These are phyloP conservation scores for Neodidymelliopsis sp. DNA, from an alignment of 2,329 filamentous ascomycete species.

Conservation along the genomic window DNA sequence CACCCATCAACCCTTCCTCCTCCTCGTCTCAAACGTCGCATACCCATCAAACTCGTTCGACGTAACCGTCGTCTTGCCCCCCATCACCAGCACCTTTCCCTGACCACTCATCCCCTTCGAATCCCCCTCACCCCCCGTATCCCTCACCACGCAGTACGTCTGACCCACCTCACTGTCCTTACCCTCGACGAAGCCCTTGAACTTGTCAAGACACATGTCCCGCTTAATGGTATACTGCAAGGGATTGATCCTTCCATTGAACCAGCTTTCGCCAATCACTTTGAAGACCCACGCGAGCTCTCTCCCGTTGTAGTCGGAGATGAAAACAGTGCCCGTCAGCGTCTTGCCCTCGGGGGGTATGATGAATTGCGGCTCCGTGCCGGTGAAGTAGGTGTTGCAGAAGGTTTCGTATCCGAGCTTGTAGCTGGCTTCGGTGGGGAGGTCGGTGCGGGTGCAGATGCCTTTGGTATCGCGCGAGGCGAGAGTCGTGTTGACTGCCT, in stretches of 20 bases:
- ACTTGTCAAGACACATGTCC: background rate
- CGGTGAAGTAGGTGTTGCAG: background rate
- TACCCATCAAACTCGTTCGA: background rate
- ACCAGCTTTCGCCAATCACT: background rate
- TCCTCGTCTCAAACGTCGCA: conserved; percentile 1
- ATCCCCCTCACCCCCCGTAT: background rate
- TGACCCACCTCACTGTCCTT: background rate
- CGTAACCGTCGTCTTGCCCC: background rate
- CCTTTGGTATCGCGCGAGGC: background rate
- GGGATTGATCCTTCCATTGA: no score
- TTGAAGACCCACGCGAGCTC: background rate
- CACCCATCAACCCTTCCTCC: background rate
- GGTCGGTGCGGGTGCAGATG: conserved; percentile 2
- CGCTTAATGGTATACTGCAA: background rate
- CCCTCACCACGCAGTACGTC: background rate
- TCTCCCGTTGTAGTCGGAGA: background rate
- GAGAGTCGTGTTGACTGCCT: background rate
- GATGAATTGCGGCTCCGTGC: no score
- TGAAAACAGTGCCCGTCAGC: background rate
- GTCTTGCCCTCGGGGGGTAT: no score
- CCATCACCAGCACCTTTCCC: background rate
- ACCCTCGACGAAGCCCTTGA: background rate
- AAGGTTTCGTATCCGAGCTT: conserved; percentile 1
- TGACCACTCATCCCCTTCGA: background rate
- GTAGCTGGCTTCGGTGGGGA: background rate